Base-by-base conservation (phyloP, 1,284 basidiomycete genomes). In the Ceratobasidium sp. region DNA sequence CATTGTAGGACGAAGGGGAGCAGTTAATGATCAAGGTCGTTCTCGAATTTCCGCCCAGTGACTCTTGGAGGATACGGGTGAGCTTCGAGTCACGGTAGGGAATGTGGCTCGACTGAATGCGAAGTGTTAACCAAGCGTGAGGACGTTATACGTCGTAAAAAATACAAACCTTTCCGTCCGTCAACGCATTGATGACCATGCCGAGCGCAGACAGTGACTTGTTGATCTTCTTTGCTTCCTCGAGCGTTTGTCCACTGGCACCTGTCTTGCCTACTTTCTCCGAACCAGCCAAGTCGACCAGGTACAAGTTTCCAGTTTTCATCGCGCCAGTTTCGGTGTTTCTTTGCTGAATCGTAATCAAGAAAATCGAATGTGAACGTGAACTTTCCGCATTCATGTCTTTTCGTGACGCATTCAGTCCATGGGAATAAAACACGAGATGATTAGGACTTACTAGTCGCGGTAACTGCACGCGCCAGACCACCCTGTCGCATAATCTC, bases 301-400 rank as follows among this genome's bases (percentile, higher is more conserved):
- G 92, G 84, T 98, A 99, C 16, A 99, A 88, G 83, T 98, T 98
- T 60, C 98, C 98, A 5, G 93, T 96, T 88, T 99, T 99, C 85
- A 94, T 93, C 59, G 96, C 94, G 18, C 98, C 98, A 8, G 92
- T 95, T 83, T 99, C 98, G 0, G 94, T 96, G 85, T 99, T 99
- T 80, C 96, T 90, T 85, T 99, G 97, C 82, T 97, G 93, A 79
- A 99, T 98, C 3, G 96, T 97, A 82, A 99, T 96, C 78, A 99
- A 90, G 86, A 99, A 99, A 84, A 99, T 99, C 16, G 98, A 99
- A 85, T 99, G 98, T 27, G 98, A 99, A 68, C 98, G 95, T 33
- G 98, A 99, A 77, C 96, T 97, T 85, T 99, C 98, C 80, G 98
- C 97, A 85, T 99, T 99, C 98, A 99, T 99, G 86, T 99, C 96